phyloP scores from a whole-genome alignment of 805 yeast genomes.

The Wickerhamiella kazuoi region DNA sequence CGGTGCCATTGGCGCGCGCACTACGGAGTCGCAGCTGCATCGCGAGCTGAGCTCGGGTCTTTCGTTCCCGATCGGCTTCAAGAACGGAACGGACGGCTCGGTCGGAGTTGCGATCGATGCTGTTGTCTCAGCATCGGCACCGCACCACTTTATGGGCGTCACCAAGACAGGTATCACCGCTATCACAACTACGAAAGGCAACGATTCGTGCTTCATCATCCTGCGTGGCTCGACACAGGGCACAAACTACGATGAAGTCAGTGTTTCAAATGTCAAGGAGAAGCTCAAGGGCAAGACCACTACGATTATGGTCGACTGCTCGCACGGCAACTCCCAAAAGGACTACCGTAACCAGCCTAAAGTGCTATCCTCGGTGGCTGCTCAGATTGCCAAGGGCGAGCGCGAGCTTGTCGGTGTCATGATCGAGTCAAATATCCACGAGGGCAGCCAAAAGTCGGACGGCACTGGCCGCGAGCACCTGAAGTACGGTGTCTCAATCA shows the following conservation, averaged over 20 bases:
- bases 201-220: constrained; percentile 74
- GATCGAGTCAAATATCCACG: constrained; percentile 86
- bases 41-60: constrained; percentile 94
- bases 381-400: constrained; percentile 64
- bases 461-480: constrained; percentile 49
- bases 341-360: constrained; percentile 85
- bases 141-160: constrained; percentile 87
- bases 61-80: constrained; percentile 96
- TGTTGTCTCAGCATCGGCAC: constrained; percentile 73
- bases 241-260: constrained; percentile 69
- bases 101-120: constrained; percentile 92
- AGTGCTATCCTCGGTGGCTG: constrained; percentile 61
- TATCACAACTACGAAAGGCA: constrained; percentile 89
- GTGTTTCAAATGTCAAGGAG: constrained; percentile 36
- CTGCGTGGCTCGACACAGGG: constrained; percentile 92
- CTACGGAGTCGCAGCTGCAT: constrained; percentile 94
- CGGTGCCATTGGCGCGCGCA: constrained; percentile 98
- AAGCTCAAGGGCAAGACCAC: constrained; percentile 22
- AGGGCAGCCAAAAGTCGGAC: constrained; percentile 87
- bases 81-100: constrained; percentile 95
- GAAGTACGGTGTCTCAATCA: constrained; percentile 84
- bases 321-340: constrained; percentile 89
- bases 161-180: constrained; percentile 95
- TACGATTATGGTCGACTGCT: constrained; percentile 92
- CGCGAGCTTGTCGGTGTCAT: constrained; percentile 73